Conservation (phyloP, 306 rosid genomes). For the Glycine latifolia region DNA sequence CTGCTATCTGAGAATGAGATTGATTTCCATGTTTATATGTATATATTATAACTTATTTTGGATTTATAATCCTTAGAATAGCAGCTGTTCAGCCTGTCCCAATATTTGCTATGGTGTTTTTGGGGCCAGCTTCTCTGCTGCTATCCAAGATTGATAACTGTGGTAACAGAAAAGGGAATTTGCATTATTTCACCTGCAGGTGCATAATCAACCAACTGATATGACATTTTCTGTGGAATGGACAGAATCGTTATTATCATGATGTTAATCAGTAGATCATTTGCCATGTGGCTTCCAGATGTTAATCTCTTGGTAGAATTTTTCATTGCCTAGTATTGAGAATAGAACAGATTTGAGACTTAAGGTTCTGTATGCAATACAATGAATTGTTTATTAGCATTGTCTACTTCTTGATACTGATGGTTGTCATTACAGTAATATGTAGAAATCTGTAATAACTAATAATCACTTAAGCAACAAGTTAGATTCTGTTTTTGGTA, state of each 20-base stretch:
- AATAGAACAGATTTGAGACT: not conserved
- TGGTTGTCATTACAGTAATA: conserved; percentile 10
- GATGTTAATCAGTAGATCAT: not conserved
- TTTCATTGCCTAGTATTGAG: not conserved
- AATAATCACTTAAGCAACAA: conserved; percentile 3
- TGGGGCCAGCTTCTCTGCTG: too few relatives aligned
- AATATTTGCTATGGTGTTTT: too few relatives aligned
- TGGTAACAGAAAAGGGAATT: too few relatives aligned
- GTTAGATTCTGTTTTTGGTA: not conserved
- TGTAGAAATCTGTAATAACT: not conserved
- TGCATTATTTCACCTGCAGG: too few relatives aligned
- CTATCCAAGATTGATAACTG: too few relatives aligned
- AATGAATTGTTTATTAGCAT: conserved; percentile 19
- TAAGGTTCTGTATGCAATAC: not conserved
- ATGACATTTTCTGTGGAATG: too few relatives aligned
- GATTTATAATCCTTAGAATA: too few relatives aligned
- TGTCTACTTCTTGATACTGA: not conserved
- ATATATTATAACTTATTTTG: too few relatives aligned
- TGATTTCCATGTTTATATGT: too few relatives aligned
- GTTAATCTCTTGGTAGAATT: not conserved
- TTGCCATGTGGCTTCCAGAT: conserved; percentile 14
- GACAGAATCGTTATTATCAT: not conserved
- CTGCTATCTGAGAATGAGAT: not conserved
- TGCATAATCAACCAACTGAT: too few relatives aligned
- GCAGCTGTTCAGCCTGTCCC: too few relatives aligned